A percentile compares a stretch with the other conserved stretches of the same genome.
These are phyloP conservation scores for Didymella segeticola DNA, from an alignment of 2,329 filamentous ascomycete genomes.

Conservation along the genomic window DNA sequence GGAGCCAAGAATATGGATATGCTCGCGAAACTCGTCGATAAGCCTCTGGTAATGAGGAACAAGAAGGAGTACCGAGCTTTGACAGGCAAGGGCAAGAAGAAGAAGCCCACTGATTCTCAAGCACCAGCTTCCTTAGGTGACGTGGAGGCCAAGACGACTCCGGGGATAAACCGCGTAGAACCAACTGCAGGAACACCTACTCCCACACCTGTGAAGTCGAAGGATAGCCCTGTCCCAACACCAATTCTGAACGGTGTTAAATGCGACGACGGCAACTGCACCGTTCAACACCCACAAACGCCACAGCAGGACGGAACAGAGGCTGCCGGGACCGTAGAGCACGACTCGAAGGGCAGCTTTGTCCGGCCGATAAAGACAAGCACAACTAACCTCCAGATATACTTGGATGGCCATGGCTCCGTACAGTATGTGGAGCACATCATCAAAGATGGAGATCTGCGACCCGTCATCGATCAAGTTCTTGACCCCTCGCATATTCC, in stretches of 20 bases:
- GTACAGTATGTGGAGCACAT: conserved; percentile 80
- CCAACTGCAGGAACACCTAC: background rate
- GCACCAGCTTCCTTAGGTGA: background rate
- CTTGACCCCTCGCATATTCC: conserved; percentile 51
- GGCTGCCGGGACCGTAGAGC: background rate
- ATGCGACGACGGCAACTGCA: conserved; percentile 26
- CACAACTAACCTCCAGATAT: conserved; percentile 48
- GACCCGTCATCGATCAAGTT: conserved; percentile 69
- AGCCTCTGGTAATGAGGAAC: conserved; percentile 76
- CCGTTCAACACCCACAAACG: background rate
- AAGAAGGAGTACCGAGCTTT: conserved; percentile 75
- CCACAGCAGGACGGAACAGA: background rate
- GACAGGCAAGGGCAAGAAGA: conserved; percentile 48
- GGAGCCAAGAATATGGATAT: conserved; percentile 86
- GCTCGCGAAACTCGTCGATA: conserved; percentile 76
- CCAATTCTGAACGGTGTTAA: background rate
- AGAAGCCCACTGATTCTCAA: conserved; percentile 38
- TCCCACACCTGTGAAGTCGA: background rate
- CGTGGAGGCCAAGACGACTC: background rate
- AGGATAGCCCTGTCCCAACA: background rate
- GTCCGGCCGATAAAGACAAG: conserved; percentile 20
- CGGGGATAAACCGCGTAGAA: background rate
- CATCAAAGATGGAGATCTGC: conserved; percentile 75
- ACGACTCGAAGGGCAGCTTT: conserved; percentile 14
- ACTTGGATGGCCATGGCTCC: conserved; percentile 68